Percentiles rank a stretch among this genome's conserved stretches.
phyloP scores from a whole-genome alignment of 306 rosid species.

The Dalbergia cultrata region DNA sequence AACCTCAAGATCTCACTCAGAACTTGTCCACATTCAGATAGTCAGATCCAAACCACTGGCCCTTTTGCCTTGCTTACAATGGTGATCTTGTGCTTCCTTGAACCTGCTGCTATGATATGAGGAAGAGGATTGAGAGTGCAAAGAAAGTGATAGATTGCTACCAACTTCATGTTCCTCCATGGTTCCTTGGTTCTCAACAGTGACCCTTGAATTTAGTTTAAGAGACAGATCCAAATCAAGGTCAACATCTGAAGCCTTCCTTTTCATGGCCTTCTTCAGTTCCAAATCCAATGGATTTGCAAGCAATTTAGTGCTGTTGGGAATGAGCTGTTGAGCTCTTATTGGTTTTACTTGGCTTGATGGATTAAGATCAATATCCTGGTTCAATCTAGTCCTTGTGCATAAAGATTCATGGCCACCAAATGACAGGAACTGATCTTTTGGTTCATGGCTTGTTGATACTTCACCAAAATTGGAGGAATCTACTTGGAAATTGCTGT shows the following conservation, averaged over 20 bases:
- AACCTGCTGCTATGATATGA: constrained; percentile 49
- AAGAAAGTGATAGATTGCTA: constrained; percentile 67
- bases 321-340: constrained; percentile 45
- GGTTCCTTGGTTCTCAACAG: constrained; percentile 38
- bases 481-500: constrained; percentile 43
- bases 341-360: too few species aligned
- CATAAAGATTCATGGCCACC: constrained; percentile 45
- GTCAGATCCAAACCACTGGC: constrained; percentile 85
- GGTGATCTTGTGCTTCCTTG: constrained; percentile 46
- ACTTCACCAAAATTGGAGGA: constrained; percentile 49
- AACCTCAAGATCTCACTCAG: constrained; percentile 89
- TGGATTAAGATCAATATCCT: constrained; percentile 28
- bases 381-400: constrained; percentile 38
- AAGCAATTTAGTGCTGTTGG: not conserved
- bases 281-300: constrained; percentile 37
- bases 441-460: constrained; percentile 53
- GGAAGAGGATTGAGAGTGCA: constrained; percentile 59
- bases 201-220: constrained; percentile 53
- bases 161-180: constrained; percentile 53
- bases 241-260: constrained; percentile 61
- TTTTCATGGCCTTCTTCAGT: constrained; percentile 52
- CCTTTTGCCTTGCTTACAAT: constrained; percentile 45
- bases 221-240: constrained; percentile 85
- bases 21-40: constrained; percentile 75
- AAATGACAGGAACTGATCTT: constrained; percentile 53